phyloP scores from a whole-genome alignment of 2,329 filamentous ascomycete species.

The Aspergillus transmontanensis region DNA sequence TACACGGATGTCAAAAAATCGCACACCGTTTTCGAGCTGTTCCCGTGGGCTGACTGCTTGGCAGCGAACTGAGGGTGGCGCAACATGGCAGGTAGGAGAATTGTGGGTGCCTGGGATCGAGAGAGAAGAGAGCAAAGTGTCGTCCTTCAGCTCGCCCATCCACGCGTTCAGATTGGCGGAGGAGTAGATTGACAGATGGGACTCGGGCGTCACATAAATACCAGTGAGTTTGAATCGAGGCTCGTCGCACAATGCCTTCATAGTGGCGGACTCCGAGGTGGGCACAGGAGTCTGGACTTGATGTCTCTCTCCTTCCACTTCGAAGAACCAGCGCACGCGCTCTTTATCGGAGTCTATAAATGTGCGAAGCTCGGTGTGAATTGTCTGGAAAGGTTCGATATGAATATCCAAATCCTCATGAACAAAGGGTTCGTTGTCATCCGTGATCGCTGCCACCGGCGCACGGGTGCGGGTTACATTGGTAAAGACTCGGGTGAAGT shows the following conservation, averaged over 20 bases:
- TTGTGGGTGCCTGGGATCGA: conserved; percentile 97
- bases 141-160: conserved; percentile 77
- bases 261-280: conserved; percentile 60
- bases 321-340: conserved; percentile 73
- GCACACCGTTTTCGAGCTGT: conserved; percentile 86
- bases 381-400: conserved; percentile 69
- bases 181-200: conserved; percentile 66
- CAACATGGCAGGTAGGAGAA: conserved; percentile 79
- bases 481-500: conserved; percentile 48
- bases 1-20: conserved; percentile 91
- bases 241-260: conserved; percentile 59
- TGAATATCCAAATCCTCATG: conserved; percentile 64
- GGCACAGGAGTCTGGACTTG: conserved; percentile 72
- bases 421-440: conserved; percentile 62
- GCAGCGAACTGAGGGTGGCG: conserved; percentile 89
- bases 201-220: conserved; percentile 62
- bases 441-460: conserved; percentile 46
- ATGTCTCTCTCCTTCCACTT: conserved; percentile 65
- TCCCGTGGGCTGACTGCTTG: conserved; percentile 76
- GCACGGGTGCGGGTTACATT: conserved; percentile 46
- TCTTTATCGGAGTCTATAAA: conserved; percentile 62
- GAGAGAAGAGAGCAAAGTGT: conserved; percentile 74
- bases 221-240: conserved; percentile 63
- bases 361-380: conserved; percentile 63
- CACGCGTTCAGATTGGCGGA: conserved; percentile 70